Base-by-base conservation (phyloP, 148 eudicot genomes). In the Chenopodium quinoa region DNA sequence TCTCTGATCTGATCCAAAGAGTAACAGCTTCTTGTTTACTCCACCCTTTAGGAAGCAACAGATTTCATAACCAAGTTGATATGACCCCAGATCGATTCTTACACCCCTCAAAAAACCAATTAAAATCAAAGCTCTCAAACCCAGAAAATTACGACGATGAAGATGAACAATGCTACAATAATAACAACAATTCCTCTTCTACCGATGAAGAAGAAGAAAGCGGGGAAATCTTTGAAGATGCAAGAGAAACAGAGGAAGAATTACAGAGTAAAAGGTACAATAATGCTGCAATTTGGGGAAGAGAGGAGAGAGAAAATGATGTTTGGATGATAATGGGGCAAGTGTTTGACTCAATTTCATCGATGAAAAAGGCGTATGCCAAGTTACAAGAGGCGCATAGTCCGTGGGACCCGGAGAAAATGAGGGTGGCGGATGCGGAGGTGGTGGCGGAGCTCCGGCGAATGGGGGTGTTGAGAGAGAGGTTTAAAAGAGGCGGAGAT, bases 1-100 rank as follows among this genome's bases (percentile, higher is more conserved):
- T 96, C 82, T 89, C 99, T 78, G 99, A 92, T 94, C 99, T 96
- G 85, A 91, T 96, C 89, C 99, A 96, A 80, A 89, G 99, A 4
- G 99, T 94, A 75, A 91, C 99, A 22, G 93, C 99, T 2, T 86
- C 90, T 9, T 96, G 99, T 86, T 85, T 96, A 78, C 91, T 92
- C 60, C 91, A 94, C 78, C 98, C 99, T 4, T 88, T 94, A 46
- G 90, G 92, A 54, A 84, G 84, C 81, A 71, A 65, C 82, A 83
- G 93, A 25, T 87, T 87, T 76, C 79, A 12, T 2, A 62, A 82
- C 22, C 68, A 85, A 75, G 80, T 67, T 70, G 80, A 87, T 10
- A 22, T 73, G 37, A 79, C 88, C 37, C 85, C 88, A 31, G 83
- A 85, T 85, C 90, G 78, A 47, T 22, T 16, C 12, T 68, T 29